phyloP scores from a whole-genome alignment of 2,329 filamentous ascomycete species.

The Pseudopithomyces maydicus region DNA sequence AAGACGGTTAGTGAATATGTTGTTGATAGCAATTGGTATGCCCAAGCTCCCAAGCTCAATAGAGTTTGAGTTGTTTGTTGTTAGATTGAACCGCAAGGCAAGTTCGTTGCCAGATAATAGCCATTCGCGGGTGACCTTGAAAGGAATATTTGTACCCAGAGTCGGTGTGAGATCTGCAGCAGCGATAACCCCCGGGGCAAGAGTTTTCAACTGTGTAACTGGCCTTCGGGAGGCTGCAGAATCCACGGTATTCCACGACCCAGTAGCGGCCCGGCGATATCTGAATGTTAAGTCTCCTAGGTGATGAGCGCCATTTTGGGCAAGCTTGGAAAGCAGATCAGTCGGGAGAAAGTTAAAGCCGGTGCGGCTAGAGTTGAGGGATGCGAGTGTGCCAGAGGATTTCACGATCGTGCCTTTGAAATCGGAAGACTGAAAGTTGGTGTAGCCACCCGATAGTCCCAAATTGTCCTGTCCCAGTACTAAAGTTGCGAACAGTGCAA shows the following conservation, averaged over 20 bases:
- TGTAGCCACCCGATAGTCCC: slow-evolving; percentile 23
- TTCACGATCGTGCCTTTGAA: slow-evolving; percentile 24
- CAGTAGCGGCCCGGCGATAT: slow-evolving; percentile 51
- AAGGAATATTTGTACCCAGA: slow-evolving; percentile 40
- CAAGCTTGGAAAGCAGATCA: slow-evolving; percentile 55
- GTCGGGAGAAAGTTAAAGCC: slow-evolving; percentile 62
- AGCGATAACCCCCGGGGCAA: slow-evolving; percentile 37
- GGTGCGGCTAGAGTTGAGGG: slow-evolving; percentile 23
- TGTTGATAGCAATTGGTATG: slow-evolving; percentile 66
- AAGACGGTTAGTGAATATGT: slow-evolving; percentile 61
- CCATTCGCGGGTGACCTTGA: slow-evolving; percentile 61
- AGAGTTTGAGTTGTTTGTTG: slow-evolving; percentile 47
- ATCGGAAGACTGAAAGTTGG: slow-evolving; percentile 14
- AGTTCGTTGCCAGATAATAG: slow-evolving; percentile 55
- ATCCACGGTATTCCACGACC: slow-evolving; percentile 54
- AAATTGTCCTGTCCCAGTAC: slow-evolving; percentile 21
- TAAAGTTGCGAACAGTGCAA: not conserved
- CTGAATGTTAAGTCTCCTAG: slow-evolving; percentile 63
- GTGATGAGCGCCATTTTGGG: slow-evolving; percentile 61
- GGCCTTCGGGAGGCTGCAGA: slow-evolving; percentile 51
- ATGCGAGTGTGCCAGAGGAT: slow-evolving; percentile 27
- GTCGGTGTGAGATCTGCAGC: slow-evolving; percentile 51
- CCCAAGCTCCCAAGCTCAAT: slow-evolving; percentile 64
- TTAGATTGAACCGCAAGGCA: slow-evolving; percentile 57
- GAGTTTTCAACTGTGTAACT: slow-evolving; percentile 34